Percentiles rank a stretch among this genome's conserved stretches.
phyloP scores from a whole-genome alignment of 495 filamentous ascomycete genomes.

The Margaritispora aquatica region DNA sequence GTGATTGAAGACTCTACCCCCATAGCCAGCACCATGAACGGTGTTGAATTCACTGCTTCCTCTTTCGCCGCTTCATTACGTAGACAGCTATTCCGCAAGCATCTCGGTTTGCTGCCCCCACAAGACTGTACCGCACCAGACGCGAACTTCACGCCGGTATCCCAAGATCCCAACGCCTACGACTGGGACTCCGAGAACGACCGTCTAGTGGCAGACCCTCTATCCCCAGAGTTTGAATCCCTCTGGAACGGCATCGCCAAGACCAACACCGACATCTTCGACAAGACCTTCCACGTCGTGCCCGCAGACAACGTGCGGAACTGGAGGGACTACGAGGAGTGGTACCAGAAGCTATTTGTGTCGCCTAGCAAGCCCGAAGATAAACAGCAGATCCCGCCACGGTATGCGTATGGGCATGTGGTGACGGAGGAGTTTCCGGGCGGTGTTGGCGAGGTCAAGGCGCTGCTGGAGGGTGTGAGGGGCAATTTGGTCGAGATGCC shows the following conservation, averaged over 20 bases:
- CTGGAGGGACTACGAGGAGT: conserved; percentile 83
- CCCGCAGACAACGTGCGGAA: conserved; percentile 73
- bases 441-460: conserved; percentile 69
- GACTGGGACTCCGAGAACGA: conserved; percentile 79
- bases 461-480: conserved; percentile 63
- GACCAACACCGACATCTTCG: conserved; percentile 81
- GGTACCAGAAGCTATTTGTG: conserved; percentile 63
- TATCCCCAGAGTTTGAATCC: conserved; percentile 57
- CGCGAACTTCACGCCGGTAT: conserved; percentile 71
- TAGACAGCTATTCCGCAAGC: conserved; percentile 82
- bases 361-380: conserved; percentile 48
- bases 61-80: conserved; percentile 81
- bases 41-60: conserved; percentile 59
- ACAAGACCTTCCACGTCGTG: conserved; percentile 79
- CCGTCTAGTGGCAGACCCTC: conserved; percentile 65
- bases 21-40: conserved; percentile 65
- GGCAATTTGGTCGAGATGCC: conserved; percentile 92
- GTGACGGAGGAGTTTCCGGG: conserved; percentile 71
- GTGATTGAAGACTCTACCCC: conserved; percentile 70
- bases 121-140: conserved; percentile 57
- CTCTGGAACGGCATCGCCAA: conserved; percentile 69
- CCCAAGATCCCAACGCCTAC: conserved; percentile 61
- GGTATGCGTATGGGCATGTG: conserved; percentile 70
- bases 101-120: conserved; percentile 74
- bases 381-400: conserved; percentile 34